Percentiles rank a stretch among this genome's conserved stretches.
These are phyloP conservation scores for Beauveria scarabaeidicola DNA, from an alignment of 2,329 filamentous ascomycete species.

Conservation along the genomic window DNA sequence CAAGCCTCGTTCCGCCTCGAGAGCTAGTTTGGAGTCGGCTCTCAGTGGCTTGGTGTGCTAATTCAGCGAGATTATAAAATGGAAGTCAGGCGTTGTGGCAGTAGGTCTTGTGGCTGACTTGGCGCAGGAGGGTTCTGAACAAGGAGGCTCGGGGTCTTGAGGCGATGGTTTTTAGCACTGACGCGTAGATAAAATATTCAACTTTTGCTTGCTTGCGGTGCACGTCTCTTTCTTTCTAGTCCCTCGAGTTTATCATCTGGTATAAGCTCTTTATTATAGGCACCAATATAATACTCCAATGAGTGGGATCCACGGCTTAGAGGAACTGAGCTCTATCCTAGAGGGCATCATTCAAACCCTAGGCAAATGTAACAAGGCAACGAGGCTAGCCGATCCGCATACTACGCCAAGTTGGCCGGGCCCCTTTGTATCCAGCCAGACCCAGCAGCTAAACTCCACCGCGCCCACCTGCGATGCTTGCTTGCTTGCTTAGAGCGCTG, in stretches of 20 bases:
- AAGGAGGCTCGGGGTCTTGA: background rate
- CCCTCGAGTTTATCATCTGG: too few species aligned
- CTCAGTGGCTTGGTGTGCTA: background rate
- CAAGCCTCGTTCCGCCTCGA: background rate
- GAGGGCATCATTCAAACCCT: background rate
- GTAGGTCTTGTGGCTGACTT: too few species aligned
- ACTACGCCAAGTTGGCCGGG: background rate
- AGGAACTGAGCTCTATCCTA: background rate
- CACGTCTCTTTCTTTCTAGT: too few species aligned
- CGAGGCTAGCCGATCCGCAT: slow-evolving; percentile 9
- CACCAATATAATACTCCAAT: background rate
- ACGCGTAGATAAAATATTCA: too few species aligned
- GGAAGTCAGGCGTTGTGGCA: background rate
- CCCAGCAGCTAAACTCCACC: background rate
- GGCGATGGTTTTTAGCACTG: too few species aligned
- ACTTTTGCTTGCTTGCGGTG: too few species aligned
- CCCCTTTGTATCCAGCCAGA: background rate
- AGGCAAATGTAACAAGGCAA: slow-evolving; percentile 7
- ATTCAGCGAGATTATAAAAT: background rate
- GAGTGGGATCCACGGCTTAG: background rate
- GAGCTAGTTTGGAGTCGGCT: background rate
- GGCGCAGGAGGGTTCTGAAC: background rate
- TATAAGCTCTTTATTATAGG: too few species aligned
- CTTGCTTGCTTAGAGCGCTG: too few species aligned
- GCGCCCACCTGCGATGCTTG: slow-evolving; percentile 3